These are phyloP conservation scores for Sarcomyxa edulis DNA, from an alignment of 768 basidiomycete genomes.

Conservation along the genomic window DNA sequence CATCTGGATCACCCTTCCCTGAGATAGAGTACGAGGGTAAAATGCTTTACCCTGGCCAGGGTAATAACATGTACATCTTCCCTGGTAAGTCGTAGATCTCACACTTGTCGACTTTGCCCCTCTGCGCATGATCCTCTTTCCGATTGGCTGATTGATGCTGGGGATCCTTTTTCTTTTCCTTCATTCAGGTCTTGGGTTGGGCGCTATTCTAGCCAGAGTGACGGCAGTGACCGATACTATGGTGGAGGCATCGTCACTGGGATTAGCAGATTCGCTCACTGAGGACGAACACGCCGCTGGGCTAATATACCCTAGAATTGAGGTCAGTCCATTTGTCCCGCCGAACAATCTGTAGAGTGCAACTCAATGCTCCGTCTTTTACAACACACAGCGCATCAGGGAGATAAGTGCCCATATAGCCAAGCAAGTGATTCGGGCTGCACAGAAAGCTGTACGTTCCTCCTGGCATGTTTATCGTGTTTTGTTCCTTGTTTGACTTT, in stretches of 20 bases:
- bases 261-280: conserved; percentile 71
- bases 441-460: conserved; percentile 64
- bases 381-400: conserved; percentile 51
- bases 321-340: conserved; percentile 44
- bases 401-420: conserved; percentile 81
- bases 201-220: conserved; percentile 66
- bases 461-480: conserved; percentile 1
- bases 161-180: conserved; percentile 29
- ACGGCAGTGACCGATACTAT: conserved; percentile 74
- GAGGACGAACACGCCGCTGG: conserved; percentile 58
- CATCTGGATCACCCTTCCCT: conserved; percentile 84
- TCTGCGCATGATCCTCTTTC: conserved; percentile 10
- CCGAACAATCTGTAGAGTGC: background rate
- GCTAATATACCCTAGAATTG: conserved; percentile 79
- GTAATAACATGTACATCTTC: conserved; percentile 93
- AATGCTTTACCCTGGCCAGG: conserved; percentile 75
- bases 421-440: conserved; percentile 67
- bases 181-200: conserved; percentile 75
- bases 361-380: conserved; percentile 6
- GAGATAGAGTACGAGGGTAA: conserved; percentile 50
- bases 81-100: conserved; percentile 35
- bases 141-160: conserved; percentile 5
- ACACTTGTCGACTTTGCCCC: background rate
- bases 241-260: conserved; percentile 85
- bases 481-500: conserved; percentile 6